These are phyloP conservation scores for Solanum dulcamara DNA, from an alignment of 257 asterid species.

Conservation along the genomic window DNA sequence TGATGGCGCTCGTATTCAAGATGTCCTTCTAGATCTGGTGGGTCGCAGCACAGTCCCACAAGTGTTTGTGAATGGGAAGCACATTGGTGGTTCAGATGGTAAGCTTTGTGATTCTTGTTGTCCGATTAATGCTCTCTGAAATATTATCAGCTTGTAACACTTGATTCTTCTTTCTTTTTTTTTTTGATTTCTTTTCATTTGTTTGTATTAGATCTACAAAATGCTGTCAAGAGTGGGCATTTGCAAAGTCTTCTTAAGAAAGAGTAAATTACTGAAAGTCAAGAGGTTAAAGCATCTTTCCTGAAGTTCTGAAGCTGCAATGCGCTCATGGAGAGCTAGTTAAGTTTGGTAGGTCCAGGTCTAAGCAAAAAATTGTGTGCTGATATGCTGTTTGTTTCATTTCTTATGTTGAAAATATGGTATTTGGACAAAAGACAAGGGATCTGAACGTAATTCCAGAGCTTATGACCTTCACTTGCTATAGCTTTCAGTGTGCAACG, in stretches of 20 bases:
- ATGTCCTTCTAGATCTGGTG: slow-evolving; percentile 61
- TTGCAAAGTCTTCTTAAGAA: slow-evolving; percentile 22
- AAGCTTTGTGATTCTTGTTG: slow-evolving; percentile 4
- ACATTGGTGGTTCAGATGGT: slow-evolving; percentile 95
- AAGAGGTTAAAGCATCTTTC: not conserved
- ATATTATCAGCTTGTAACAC: not conserved
- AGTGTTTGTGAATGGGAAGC: slow-evolving; percentile 92
- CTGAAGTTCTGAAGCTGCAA: not conserved
- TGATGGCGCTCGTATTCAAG: slow-evolving; percentile 74
- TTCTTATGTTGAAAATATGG: not conserved
- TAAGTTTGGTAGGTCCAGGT: not conserved
- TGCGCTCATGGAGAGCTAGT: not conserved
- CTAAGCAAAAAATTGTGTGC: not conserved
- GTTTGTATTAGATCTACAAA: slow-evolving; percentile 21
- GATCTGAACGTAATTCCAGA: not conserved
- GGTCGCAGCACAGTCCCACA: slow-evolving; percentile 93
- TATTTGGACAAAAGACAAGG: not conserved
- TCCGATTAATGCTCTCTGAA: not conserved
- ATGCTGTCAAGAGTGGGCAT: slow-evolving; percentile 23
- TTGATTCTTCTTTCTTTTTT: not conserved
- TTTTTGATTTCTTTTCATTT: not conserved
- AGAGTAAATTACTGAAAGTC: slow-evolving; percentile 4
- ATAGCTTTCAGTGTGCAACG: not conserved
- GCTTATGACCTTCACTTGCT: not conserved
- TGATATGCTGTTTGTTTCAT: not conserved